These are phyloP conservation scores for Hawksworthiomyces lignivorus DNA, from an alignment of 2,329 filamentous ascomycete species.

Conservation along the genomic window DNA sequence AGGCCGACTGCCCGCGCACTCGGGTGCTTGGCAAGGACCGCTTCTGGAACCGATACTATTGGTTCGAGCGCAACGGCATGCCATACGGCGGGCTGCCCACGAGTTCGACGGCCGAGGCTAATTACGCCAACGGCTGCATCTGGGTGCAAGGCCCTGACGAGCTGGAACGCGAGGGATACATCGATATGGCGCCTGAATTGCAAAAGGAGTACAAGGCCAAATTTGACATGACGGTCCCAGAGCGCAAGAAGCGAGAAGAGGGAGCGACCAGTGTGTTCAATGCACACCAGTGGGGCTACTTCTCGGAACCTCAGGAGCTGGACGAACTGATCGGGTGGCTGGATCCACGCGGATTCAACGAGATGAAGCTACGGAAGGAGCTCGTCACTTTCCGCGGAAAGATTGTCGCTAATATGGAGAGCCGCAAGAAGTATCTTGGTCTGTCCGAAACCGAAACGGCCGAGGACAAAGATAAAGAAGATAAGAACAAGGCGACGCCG, in stretches of 20 bases:
- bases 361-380: conserved; percentile 82
- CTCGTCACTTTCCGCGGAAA: conserved; percentile 66
- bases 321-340: conserved; percentile 81
- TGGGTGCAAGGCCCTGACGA: conserved; percentile 96
- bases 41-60: conserved; percentile 98
- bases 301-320: conserved; percentile 70
- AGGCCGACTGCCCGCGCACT: conserved; percentile 87
- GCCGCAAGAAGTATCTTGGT: conserved; percentile 64
- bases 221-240: conserved; percentile 74
- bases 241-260: conserved; percentile 82
- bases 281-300: conserved; percentile 84
- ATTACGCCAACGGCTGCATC: conserved; percentile 87
- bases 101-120: conserved; percentile 79
- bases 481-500: neutral
- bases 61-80: conserved; percentile 99
- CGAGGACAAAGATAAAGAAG: conserved; percentile 26
- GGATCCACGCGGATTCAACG: conserved; percentile 77
- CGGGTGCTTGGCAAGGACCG: conserved; percentile 86
- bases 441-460: conserved; percentile 33
- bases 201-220: conserved; percentile 68
- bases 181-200: conserved; percentile 64
- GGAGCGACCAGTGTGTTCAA: conserved; percentile 69
- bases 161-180: conserved; percentile 77
- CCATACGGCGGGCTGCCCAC: conserved; percentile 81
- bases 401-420: conserved; percentile 73